These are phyloP conservation scores for Mytilinidion resinicola DNA, from an alignment of 495 filamentous ascomycete species.

Conservation along the genomic window DNA sequence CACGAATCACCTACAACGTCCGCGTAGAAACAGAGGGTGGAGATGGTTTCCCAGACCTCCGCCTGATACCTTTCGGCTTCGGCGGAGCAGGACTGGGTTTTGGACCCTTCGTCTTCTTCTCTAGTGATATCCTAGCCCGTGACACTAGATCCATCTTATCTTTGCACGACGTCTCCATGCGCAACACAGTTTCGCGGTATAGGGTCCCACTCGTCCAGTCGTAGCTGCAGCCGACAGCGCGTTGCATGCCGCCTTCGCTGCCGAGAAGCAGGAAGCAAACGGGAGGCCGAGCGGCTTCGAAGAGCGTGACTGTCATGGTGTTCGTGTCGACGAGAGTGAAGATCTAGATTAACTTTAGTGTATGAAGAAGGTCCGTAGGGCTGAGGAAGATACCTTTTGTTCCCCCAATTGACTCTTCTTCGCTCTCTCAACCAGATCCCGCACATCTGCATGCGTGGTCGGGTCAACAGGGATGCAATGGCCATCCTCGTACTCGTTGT, in stretches of 20 bases:
- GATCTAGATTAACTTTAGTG: too few relatives aligned
- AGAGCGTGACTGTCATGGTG: conserved; percentile 35
- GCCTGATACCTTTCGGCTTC: too few relatives aligned
- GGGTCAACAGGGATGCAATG: conserved; percentile 10
- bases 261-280: conserved; percentile 36
- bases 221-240: conserved; percentile 36
- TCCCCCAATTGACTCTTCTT: conserved; percentile 9
- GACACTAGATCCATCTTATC: too few relatives aligned
- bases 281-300: conserved; percentile 37
- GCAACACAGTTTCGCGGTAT: conserved; percentile 30
- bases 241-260: conserved; percentile 40
- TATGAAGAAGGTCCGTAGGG: background rate
- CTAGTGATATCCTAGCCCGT: too few relatives aligned
- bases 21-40: too few relatives aligned
- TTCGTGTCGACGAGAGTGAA: conserved; percentile 32
- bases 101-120: too few relatives aligned
- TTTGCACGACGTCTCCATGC: conserved; percentile 21
- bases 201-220: conserved; percentile 24
- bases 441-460: conserved; percentile 5
- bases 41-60: too few relatives aligned
- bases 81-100: too few relatives aligned
- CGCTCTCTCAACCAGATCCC: conserved; percentile 4
- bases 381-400: conserved; percentile 1
- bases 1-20: too few relatives aligned
- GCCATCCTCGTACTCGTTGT: too few relatives aligned